A percentile compares a stretch with the other conserved stretches of the same genome.
Conservation (phyloP, 192 early-diverging fungal genomes). For the Allomyces macrogynus region DNA sequence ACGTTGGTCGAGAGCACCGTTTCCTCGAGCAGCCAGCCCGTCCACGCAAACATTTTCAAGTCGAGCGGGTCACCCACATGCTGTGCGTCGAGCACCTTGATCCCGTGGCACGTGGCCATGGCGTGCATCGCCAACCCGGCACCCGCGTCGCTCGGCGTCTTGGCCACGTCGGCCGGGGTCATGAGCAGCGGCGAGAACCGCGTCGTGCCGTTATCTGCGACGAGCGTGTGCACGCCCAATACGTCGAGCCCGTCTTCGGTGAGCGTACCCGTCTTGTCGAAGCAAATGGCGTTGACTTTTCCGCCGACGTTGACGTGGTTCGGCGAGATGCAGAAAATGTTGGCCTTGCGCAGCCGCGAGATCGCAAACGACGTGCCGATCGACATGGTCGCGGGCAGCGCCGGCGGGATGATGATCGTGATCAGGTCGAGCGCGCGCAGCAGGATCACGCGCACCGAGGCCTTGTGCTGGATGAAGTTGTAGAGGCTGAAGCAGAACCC, state of each 20-base stretch:
- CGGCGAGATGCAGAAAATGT: conserved; percentile 86
- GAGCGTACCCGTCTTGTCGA: conserved; percentile 97
- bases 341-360: conserved; percentile 44
- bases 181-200: neutral
- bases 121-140: conserved; percentile 17
- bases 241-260: conserved; percentile 93
- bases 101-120: conserved; percentile 59
- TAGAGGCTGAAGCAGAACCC: conserved; percentile 74
- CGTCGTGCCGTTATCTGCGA: neutral
- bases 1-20: conserved; percentile 2
- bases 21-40: conserved; percentile 82
- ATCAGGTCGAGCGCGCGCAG: conserved; percentile 87
- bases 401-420: conserved; percentile 91
- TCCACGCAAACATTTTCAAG: conserved; percentile 94
- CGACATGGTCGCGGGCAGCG: conserved; percentile 91
- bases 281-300: conserved; percentile 87
- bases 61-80: conserved; percentile 89
- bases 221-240: conserved; percentile 49
- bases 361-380: conserved; percentile 96
- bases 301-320: conserved; percentile 81
- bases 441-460: conserved; percentile 46
- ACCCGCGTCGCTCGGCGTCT: too few species aligned
- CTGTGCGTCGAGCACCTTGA: conserved; percentile 77
- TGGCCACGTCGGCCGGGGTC: too few species aligned
- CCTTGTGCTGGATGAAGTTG: conserved; percentile 68